These are phyloP conservation scores for Rosa chinensis DNA, from an alignment of 306 rosid genomes.

Conservation along the genomic window DNA sequence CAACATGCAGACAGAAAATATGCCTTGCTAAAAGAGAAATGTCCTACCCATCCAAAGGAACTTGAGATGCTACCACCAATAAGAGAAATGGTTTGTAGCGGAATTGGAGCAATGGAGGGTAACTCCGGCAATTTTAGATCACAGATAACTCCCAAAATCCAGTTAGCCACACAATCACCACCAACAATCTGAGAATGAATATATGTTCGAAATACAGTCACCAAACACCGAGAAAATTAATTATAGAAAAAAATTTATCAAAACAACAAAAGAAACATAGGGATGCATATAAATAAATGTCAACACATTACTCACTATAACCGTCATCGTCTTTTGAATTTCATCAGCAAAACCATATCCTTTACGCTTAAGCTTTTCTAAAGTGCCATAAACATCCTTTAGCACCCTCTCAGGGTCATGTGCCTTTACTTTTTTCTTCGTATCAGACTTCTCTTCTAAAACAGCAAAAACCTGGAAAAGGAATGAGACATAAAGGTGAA, in stretches of 20 bases:
- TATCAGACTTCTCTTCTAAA: neutral
- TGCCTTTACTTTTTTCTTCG: neutral
- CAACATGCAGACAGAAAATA: no score
- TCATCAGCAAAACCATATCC: conserved; percentile 3
- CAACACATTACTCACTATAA: conserved; percentile 5
- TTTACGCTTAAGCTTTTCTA: neutral
- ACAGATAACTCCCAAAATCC: conserved; percentile 11
- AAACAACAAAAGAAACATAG: neutral
- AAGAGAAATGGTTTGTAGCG: neutral
- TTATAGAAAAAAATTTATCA: neutral
- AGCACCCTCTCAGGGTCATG: conserved; percentile 8
- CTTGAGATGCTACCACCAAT: neutral
- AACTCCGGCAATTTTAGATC: conserved; percentile 3
- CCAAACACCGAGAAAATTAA: neutral
- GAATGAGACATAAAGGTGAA: neutral
- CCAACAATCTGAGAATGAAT: conserved; percentile 3
- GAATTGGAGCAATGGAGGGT: neutral
- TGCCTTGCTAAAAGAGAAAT: neutral
- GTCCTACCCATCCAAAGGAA: conserved; percentile 10
- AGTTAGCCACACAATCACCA: neutral
- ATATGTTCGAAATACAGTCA: neutral
- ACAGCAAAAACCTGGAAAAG: conserved; percentile 12
- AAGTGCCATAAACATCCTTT: neutral
- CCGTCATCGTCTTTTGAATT: neutral
- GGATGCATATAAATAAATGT: neutral